Conservation (phyloP, 331 rosid genomes). For the Saraca asoca region DNA sequence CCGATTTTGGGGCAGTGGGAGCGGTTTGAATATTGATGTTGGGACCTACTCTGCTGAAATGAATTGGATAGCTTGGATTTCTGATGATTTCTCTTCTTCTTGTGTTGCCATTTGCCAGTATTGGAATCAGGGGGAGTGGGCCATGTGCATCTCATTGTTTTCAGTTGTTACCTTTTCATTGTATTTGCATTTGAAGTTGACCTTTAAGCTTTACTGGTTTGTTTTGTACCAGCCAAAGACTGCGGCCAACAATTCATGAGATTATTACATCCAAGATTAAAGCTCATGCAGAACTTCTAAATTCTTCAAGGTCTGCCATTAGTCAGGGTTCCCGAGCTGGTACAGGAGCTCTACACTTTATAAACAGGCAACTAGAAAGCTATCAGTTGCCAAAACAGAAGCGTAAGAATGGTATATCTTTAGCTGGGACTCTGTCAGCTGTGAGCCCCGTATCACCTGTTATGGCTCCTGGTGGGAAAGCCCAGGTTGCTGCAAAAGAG, state of each 20-base stretch:
- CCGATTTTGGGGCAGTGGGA: no score
- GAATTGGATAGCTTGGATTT: conserved; percentile 8
- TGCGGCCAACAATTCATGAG: conserved; percentile 95
- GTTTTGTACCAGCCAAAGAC: conserved; percentile 78
- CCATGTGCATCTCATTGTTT: conserved; percentile 27
- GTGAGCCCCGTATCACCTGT: conserved; percentile 96
- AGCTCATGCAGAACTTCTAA: conserved; percentile 66
- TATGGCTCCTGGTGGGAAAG: conserved; percentile 95
- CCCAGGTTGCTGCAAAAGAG: conserved; percentile 82
- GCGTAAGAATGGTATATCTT: conserved; percentile 79
- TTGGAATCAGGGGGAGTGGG: not conserved
- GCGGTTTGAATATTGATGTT: not conserved
- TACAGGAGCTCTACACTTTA: conserved; percentile 62
- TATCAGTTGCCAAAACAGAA: conserved; percentile 85
- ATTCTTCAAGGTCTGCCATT: conserved; percentile 66
- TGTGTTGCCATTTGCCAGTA: not conserved
- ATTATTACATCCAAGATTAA: conserved; percentile 84
- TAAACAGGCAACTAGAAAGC: conserved; percentile 81
- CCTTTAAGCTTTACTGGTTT: conserved; percentile 33
- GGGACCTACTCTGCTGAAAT: conserved; percentile 7
- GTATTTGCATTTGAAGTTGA: conserved; percentile 32
- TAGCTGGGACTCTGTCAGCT: conserved; percentile 73
- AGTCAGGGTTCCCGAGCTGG: conserved; percentile 60
- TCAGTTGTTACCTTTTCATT: not conserved
- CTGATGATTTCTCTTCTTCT: not conserved